phyloP scores from a whole-genome alignment of 495 filamentous ascomycete species.

The Oleoguttula mirabilis region DNA sequence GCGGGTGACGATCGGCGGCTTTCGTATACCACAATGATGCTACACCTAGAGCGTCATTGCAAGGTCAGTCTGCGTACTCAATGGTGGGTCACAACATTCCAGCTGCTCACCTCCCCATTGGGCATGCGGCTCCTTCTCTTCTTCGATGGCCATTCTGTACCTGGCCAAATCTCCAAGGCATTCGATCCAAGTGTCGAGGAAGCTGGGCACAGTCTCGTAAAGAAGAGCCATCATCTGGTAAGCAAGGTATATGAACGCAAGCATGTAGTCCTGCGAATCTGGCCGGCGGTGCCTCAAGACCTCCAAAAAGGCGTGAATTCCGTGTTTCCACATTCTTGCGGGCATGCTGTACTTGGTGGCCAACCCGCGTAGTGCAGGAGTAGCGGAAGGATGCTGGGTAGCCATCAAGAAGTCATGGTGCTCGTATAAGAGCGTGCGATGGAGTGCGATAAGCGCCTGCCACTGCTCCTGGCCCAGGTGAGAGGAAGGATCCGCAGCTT shows the following conservation, averaged over 20 bases:
- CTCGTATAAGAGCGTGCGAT: slow-evolving; percentile 61
- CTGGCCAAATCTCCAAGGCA: slow-evolving; percentile 69
- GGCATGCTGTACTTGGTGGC: slow-evolving; percentile 69
- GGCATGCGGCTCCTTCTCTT: slow-evolving; percentile 52
- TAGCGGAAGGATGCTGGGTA: slow-evolving; percentile 61
- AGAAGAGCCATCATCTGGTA: slow-evolving; percentile 73
- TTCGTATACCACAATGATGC: slow-evolving; percentile 71
- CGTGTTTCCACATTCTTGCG: slow-evolving; percentile 73
- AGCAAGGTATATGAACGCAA: slow-evolving; percentile 67
- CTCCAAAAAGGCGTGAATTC: slow-evolving; percentile 68
- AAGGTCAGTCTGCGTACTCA: too few species aligned
- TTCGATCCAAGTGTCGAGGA: slow-evolving; percentile 83
- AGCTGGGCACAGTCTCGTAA: slow-evolving; percentile 61
- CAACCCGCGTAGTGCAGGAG: slow-evolving; percentile 42
- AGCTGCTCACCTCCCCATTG: slow-evolving; percentile 65
- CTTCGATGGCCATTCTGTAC: slow-evolving; percentile 70
- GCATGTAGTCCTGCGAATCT: slow-evolving; percentile 61
- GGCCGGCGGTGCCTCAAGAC: slow-evolving; percentile 58
- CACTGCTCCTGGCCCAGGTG: slow-evolving; percentile 50
- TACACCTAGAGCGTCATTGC: too few species aligned
- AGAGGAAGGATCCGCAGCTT: slow-evolving; percentile 25
- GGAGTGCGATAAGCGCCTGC: slow-evolving; percentile 60
- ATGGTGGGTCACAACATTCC: too few species aligned
- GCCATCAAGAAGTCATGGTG: slow-evolving; percentile 76
- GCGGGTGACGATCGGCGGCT: slow-evolving; percentile 58